Conservation (phyloP, 2,329 filamentous ascomycete genomes). For the Claviceps capensis region DNA sequence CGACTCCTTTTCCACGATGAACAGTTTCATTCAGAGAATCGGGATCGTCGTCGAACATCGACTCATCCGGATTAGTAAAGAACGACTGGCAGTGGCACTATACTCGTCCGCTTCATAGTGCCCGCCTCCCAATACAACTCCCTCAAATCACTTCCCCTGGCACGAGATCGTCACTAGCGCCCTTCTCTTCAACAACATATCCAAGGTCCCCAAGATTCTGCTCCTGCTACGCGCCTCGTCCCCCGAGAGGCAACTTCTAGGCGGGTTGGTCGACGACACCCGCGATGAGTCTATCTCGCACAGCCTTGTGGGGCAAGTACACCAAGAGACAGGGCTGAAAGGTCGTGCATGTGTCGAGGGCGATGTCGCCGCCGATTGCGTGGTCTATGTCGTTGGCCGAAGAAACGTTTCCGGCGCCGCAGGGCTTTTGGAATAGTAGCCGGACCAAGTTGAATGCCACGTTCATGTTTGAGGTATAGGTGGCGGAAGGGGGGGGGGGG, state of each 20-base stretch:
- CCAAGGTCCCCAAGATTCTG: constrained; percentile 15
- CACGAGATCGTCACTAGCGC: constrained; percentile 13
- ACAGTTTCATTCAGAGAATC: no score
- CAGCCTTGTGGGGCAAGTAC: constrained; percentile 26
- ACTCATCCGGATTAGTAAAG: no score
- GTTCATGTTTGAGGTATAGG: constrained; percentile 10
- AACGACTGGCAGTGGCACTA: no score
- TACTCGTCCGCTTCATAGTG: constrained; percentile 2
- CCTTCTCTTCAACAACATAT: constrained; percentile 14
- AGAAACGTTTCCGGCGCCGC: no score
- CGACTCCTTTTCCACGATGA: no score
- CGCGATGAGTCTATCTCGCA: constrained; percentile 22
- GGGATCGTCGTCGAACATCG: no score
- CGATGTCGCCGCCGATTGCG: constrained; percentile 2
- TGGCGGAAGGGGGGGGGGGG: background rate
- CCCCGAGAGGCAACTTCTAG: constrained; percentile 28
- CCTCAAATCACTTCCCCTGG: constrained; percentile 1
- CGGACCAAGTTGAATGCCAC: constrained; percentile 1
- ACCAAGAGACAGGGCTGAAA: constrained; percentile 26
- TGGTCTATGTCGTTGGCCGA: no score
- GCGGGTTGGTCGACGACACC: constrained; percentile 24
- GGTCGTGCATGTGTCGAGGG: constrained; percentile 10
- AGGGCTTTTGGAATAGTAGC: constrained; percentile 1
- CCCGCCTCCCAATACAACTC: background rate
- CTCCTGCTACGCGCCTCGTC: constrained; percentile 28